Evolutionary conservation across 2,329 filamentous ascomycete species (phyloP).

Genomic region (Clonostachys solani): DNA sequence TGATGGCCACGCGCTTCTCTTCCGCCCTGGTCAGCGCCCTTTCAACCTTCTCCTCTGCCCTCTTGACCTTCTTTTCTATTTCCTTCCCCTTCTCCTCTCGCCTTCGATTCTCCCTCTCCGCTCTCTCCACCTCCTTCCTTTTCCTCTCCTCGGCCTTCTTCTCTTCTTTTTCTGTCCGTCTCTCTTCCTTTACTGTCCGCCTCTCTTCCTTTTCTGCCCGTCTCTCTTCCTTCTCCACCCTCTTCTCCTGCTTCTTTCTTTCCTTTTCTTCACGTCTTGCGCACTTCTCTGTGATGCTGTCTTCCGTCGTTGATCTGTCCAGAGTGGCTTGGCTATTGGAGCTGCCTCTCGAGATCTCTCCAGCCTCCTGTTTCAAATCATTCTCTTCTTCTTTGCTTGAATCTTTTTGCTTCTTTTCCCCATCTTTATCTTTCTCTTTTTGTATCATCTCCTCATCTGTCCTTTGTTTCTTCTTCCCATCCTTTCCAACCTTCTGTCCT

Average conservation of each 20-base stretch:
- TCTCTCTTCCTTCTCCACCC: too few species aligned
- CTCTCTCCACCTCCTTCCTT: not conserved
- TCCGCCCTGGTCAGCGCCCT: not conserved
- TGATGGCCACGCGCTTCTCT: slow-evolving; percentile 2
- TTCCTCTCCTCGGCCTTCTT: not conserved
- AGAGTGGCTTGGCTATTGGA: not conserved
- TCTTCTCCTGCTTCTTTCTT: too few species aligned
- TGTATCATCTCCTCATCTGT: not conserved
- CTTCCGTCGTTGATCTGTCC: too few species aligned
- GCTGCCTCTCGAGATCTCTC: not conserved
- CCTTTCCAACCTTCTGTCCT: not conserved
- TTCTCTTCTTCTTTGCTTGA: too few species aligned
- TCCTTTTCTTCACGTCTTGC: too few species aligned
- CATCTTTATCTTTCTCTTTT: too few species aligned
- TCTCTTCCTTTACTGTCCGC: too few species aligned
- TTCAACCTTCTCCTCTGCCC: slow-evolving; percentile 1
- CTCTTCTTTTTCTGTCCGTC: not conserved
- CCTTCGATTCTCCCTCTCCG: too few species aligned
- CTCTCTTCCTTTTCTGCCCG: too few species aligned
- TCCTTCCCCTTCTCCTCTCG: not conserved
- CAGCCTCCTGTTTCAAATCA: too few species aligned
- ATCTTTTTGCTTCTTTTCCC: too few species aligned
- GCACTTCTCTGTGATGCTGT: too few species aligned
- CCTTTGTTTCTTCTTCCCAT: not conserved
- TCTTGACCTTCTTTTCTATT: slow-evolving; percentile 2